Evolutionary conservation across 2,329 filamentous ascomycete genomes (phyloP).

Genomic region (Aspergillus brasiliensis): DNA sequence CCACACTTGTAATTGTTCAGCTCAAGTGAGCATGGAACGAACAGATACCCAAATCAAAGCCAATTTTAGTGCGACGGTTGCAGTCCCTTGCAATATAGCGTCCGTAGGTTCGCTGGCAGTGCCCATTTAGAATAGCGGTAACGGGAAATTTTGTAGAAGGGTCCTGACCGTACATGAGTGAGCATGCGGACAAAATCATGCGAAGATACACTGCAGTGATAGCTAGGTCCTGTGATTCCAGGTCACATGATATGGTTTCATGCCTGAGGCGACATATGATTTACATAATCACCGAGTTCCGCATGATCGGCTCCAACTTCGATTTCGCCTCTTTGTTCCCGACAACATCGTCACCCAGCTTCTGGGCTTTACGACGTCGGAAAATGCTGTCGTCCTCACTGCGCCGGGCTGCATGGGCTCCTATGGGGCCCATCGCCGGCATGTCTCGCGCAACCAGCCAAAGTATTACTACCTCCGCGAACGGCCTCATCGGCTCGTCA

Average conservation of each 20-base stretch:
- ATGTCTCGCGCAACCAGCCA: slow-evolving; percentile 34
- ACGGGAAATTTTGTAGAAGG: too few species aligned
- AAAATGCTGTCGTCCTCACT: slow-evolving; percentile 51
- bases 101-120: too few species aligned
- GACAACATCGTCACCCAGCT: slow-evolving; percentile 27
- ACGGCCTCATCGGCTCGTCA: slow-evolving; percentile 34
- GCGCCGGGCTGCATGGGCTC: slow-evolving; percentile 47
- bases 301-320: slow-evolving; percentile 38
- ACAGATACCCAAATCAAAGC: background rate
- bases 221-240: background rate
- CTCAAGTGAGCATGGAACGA: background rate
- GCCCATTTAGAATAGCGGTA: too few species aligned
- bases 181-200: too few species aligned
- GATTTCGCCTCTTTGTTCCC: slow-evolving; percentile 40
- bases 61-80: background rate
- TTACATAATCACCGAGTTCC: slow-evolving; percentile 32
- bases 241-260: slow-evolving; percentile 9
- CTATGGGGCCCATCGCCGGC: slow-evolving; percentile 35
- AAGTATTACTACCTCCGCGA: slow-evolving; percentile 34
- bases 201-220: too few species aligned
- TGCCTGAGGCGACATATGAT: slow-evolving; percentile 27
- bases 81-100: background rate
- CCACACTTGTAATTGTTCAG: background rate
- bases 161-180: too few species aligned
- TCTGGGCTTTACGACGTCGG: slow-evolving; percentile 26